These are phyloP conservation scores for Vitis cinerea DNA, from an alignment of 164 flowering plant genomes.

Conservation along the genomic window DNA sequence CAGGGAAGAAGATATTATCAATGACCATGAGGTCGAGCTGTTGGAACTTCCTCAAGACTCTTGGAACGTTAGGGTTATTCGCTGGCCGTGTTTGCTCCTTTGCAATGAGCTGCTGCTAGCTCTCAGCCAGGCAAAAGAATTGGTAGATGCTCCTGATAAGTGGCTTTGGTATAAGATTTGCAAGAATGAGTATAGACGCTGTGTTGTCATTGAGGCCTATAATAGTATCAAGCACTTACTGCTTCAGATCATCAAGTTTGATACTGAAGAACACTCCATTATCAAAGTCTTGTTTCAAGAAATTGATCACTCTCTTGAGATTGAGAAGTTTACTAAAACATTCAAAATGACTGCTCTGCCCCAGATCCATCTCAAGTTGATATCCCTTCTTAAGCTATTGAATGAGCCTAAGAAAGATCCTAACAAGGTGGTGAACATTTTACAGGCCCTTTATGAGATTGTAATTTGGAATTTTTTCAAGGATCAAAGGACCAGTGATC, in stretches of 20 bases:
- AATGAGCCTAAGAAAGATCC: conserved; percentile 43
- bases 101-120: conserved; percentile 70
- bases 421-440: conserved; percentile 45
- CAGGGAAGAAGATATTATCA: conserved; percentile 66
- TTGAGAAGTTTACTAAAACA: conserved; percentile 51
- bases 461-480: conserved; percentile 48
- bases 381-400: conserved; percentile 38
- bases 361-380: conserved; percentile 43
- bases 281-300: conserved; percentile 51
- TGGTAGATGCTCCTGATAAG: conserved; percentile 60
- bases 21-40: conserved; percentile 58
- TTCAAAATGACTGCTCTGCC: conserved; percentile 48
- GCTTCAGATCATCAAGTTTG: conserved; percentile 37
- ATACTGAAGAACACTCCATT: conserved; percentile 55
- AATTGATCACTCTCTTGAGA: conserved; percentile 51
- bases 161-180: conserved; percentile 69
- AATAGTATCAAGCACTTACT: conserved; percentile 52
- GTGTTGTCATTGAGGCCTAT: conserved; percentile 68
- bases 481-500: conserved; percentile 38
- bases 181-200: conserved; percentile 69
- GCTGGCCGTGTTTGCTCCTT: conserved; percentile 68
- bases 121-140: conserved; percentile 61
- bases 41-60: conserved; percentile 57
- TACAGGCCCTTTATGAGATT: conserved; percentile 67
- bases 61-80: conserved; percentile 65